Evolutionary conservation across 306 rosid species (phyloP), one percentile per base, ranked within the genome.

Genomic region (Cucumis melo): DNA sequence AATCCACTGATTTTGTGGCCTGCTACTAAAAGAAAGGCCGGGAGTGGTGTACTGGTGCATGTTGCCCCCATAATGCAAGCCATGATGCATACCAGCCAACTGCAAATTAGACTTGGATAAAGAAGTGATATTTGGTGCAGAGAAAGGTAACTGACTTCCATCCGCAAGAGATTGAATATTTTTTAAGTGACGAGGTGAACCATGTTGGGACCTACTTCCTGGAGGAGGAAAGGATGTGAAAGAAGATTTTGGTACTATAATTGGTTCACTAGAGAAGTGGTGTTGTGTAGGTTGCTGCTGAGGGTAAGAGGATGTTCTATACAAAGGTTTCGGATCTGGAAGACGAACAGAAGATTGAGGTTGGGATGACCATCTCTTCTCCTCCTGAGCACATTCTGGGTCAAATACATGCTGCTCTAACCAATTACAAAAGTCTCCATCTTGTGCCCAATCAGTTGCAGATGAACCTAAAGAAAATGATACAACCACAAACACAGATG

Each of bases 281-380:
- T 87, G 96, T 58, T 75, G 93, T 72, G 84, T 92, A 77, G 89
- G 88, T 80, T 83, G 93, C 82, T 87, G 97, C 65, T 92, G 98
- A 75, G 99, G 97, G 84, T 92, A 92, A 55, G 99, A 90, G 80
- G 93, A 89, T 20, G 97, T 87, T 88, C 98, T 90, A 81, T 87
- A 86, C 90, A 94, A 75, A 73, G 89, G 77, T 73, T 85, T 87
- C 4, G 90, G 76, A 53, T 91, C 96, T 23, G 82, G 21, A 6
- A 84, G 78, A 81, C 77, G 79, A 74, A 87, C 86, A 78, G 88
- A 85, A 74, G 84, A 78, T 81, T 81, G 86, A 24, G 89, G 93
- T 48, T 87, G 96, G 4, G 96, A 89, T 66, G 97, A 80, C 93
- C 86, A 85, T 78, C 79, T 81, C 74, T 88, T 90, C 63, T 87